phyloP scores from a whole-genome alignment of 164 flowering plant genomes.

The Stephania japonica region DNA sequence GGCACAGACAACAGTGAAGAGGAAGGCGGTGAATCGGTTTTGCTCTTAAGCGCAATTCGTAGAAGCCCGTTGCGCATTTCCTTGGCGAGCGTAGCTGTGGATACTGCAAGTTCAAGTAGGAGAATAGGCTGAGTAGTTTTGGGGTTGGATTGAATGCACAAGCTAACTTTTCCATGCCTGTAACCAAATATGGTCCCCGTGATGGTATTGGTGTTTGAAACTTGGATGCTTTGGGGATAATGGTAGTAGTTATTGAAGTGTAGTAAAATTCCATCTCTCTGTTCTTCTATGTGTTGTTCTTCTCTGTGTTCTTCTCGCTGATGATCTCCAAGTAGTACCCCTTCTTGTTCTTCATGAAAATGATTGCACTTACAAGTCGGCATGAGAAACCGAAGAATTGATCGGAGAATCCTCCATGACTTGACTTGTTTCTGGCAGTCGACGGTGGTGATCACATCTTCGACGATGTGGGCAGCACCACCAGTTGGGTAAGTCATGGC shows the following conservation, averaged over 20 bases:
- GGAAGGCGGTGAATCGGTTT: not conserved
- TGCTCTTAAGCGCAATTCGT: conserved; percentile 39
- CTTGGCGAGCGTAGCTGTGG: conserved; percentile 38
- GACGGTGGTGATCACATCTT: conserved; percentile 37
- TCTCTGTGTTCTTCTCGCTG: not conserved
- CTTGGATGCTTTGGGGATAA: not conserved
- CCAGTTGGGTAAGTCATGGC: conserved; percentile 9
- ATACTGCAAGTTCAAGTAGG: conserved; percentile 49
- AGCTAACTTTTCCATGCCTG: conserved; percentile 42
- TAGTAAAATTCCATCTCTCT: not conserved
- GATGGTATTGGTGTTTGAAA: conserved; percentile 8
- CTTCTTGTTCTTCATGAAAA: conserved; percentile 16
- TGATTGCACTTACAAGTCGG: conserved; percentile 40
- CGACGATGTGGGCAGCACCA: conserved; percentile 18
- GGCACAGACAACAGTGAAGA: conserved; percentile 32
- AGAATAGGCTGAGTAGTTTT: conserved; percentile 31
- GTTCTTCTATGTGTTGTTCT: not conserved
- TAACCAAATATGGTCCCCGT: conserved; percentile 52
- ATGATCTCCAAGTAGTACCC: not conserved
- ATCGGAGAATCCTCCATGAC: conserved; percentile 62
- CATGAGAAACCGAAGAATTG: conserved; percentile 39
- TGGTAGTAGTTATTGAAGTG: conserved; percentile 1
- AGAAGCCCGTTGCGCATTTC: conserved; percentile 56
- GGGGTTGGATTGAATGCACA: conserved; percentile 45
- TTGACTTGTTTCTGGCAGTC: conserved; percentile 69